Conservation (phyloP, 2,329 filamentous ascomycete species). For the Claviceps fusiformis region DNA sequence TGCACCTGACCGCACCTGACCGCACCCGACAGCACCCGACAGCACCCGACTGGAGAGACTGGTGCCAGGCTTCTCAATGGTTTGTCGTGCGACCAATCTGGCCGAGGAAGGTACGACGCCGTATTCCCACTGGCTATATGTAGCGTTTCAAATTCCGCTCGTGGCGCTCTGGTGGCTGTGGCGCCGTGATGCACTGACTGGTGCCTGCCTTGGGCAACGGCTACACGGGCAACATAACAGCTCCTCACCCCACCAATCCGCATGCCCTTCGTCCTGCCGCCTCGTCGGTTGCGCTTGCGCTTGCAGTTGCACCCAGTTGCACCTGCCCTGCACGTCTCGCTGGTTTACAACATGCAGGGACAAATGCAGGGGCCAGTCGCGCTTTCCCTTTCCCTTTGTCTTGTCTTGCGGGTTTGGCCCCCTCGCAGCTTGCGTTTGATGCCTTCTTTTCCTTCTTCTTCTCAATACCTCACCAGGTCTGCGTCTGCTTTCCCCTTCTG, state of each 20-base stretch:
- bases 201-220: neutral
- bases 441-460: neutral
- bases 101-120: neutral
- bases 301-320: neutral
- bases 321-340: neutral
- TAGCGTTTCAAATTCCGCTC: neutral
- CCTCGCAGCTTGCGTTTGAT: neutral
- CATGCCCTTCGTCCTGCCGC: neutral
- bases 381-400: neutral
- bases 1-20: too few species aligned
- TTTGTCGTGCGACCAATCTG: neutral
- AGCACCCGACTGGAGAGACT: neutral
- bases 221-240: neutral
- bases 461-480: too few species aligned
- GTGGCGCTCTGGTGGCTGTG: neutral
- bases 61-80: neutral
- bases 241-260: slow-evolving; percentile 3
- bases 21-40: too few species aligned
- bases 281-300: neutral
- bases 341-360: neutral
- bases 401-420: neutral
- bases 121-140: neutral
- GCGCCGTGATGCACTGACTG: neutral
- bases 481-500: too few species aligned
- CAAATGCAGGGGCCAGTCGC: neutral